phyloP scores from a whole-genome alignment of 1,284 basidiomycete species.

The Lignosus rhinocerotis region DNA sequence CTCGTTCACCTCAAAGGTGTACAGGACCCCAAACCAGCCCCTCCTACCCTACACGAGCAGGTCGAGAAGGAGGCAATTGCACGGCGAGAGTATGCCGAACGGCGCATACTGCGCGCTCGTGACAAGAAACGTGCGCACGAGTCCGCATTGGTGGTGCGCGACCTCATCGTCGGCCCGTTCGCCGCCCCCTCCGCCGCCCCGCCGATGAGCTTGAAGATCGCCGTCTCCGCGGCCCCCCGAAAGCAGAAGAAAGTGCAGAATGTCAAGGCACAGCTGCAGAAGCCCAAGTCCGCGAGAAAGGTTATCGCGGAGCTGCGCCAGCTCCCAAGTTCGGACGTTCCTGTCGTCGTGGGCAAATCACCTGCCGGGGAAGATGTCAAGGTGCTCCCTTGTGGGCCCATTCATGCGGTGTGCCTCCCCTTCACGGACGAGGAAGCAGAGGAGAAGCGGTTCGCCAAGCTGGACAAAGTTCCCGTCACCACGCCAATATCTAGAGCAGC shows the following conservation, averaged over 20 bases:
- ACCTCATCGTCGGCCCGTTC: slow-evolving; percentile 63
- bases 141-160: slow-evolving; percentile 61
- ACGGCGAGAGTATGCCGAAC: slow-evolving; percentile 19
- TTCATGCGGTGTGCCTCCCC: slow-evolving; percentile 73
- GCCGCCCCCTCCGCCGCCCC: slow-evolving; percentile 21
- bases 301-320: slow-evolving; percentile 66
- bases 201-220: slow-evolving; percentile 36
- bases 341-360: slow-evolving; percentile 23
- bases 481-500: slow-evolving; percentile 4
- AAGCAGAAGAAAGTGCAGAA: slow-evolving; percentile 59
- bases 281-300: slow-evolving; percentile 66
- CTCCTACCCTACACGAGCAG: slow-evolving; percentile 38
- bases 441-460: slow-evolving; percentile 50
- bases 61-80: slow-evolving; percentile 12
- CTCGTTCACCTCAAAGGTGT: slow-evolving; percentile 18
- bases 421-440: slow-evolving; percentile 62
- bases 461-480: slow-evolving; percentile 18
- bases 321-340: slow-evolving; percentile 37
- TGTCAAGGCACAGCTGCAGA: slow-evolving; percentile 67
- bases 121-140: slow-evolving; percentile 64
- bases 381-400: slow-evolving; percentile 44
- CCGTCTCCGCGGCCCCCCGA: slow-evolving; percentile 36
- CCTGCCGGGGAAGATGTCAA: slow-evolving; percentile 22
- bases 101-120: slow-evolving; percentile 34
- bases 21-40: slow-evolving; percentile 39